Base-by-base conservation (phyloP, 2,329 filamentous ascomycete species). In the Corynespora cassiicola region DNA sequence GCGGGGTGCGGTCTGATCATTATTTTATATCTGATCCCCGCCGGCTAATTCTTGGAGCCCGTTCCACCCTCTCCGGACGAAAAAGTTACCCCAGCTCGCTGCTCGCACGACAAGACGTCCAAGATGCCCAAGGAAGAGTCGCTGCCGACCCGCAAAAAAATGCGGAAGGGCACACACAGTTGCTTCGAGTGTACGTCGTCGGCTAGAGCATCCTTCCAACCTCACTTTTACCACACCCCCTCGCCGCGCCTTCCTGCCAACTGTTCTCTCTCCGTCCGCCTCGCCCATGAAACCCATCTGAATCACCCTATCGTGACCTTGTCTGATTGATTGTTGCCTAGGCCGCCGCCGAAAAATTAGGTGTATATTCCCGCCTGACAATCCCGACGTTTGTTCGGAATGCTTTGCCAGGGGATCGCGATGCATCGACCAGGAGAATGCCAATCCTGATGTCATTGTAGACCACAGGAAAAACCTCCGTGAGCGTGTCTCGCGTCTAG, bases 341-440 rank as follows among this genome's bases (percentile, higher is more conserved):
- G 77, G 76, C 41, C 70, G 74, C 25, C 70, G 75, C 23, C 71
- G 75, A 33, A 78, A 77, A 58, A 74, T 77, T 18, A 68, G 70
- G 35, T 79, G 76, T 55, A 70, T 74, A 34, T 75, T 67, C 39
- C 59, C 61, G 17, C 43, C 61, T n/a, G 65, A 66, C 23, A 69
- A 65, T 32, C 62, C 65, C 9, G 55, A 65, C 16, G 55, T 66
- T 34, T 78, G 74, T 52, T 68, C 67, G 19, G 72, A 70, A 48
- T 78, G 76, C 58, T 67, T 66, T 32, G 58, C 70, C 21, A 71
- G 75, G 36, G 70, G 67, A 4, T 70, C 68, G 19, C 52, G 59
- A 30, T 79, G 76, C 56, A 63, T 72, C 24, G 63, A 75, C 33
- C 76, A 79, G 45, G 68, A 72, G 39, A 52, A 67, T 55, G 68